These are phyloP conservation scores for Sutorius eximius DNA, from an alignment of 1,284 basidiomycete species.

Conservation along the genomic window DNA sequence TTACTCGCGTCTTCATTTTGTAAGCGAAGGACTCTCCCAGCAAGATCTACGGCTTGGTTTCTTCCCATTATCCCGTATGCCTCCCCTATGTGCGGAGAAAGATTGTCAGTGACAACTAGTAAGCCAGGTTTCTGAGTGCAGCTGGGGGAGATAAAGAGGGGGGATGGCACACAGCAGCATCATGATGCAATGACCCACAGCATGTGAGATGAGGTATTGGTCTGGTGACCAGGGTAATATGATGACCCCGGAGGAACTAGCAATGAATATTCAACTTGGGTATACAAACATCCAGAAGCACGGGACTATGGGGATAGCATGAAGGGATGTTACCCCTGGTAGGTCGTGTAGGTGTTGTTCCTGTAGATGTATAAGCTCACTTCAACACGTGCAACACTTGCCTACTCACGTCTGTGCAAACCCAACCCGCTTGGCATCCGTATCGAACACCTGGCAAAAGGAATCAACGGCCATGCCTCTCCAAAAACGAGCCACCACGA, in stretches of 20 bases:
- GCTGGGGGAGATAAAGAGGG: too few species aligned
- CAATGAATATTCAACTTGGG: background rate
- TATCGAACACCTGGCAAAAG: constrained; percentile 25
- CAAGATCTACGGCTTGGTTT: too few species aligned
- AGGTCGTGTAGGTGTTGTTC: constrained; percentile 12
- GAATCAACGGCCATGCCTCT: background rate
- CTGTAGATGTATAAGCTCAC: constrained; percentile 7
- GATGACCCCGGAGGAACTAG: background rate
- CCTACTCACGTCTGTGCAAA: constrained; percentile 29
- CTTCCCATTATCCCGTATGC: too few species aligned
- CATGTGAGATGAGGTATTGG: background rate
- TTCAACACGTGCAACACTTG: background rate
- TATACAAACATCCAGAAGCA: background rate
- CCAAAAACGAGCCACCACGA: background rate
- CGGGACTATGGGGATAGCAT: background rate
- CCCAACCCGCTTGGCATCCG: constrained; percentile 21
- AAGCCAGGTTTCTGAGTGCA: too few species aligned
- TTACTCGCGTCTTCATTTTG: too few species aligned
- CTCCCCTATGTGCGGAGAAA: too few species aligned
- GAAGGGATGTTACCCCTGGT: background rate
- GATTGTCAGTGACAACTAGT: too few species aligned
- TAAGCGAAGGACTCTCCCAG: too few species aligned
- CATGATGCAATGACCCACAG: background rate
- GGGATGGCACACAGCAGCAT: too few species aligned
- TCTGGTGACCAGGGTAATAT: background rate